phyloP scores from a whole-genome alignment of 163 green algal genomes.

The Prototheca cutis region DNA sequence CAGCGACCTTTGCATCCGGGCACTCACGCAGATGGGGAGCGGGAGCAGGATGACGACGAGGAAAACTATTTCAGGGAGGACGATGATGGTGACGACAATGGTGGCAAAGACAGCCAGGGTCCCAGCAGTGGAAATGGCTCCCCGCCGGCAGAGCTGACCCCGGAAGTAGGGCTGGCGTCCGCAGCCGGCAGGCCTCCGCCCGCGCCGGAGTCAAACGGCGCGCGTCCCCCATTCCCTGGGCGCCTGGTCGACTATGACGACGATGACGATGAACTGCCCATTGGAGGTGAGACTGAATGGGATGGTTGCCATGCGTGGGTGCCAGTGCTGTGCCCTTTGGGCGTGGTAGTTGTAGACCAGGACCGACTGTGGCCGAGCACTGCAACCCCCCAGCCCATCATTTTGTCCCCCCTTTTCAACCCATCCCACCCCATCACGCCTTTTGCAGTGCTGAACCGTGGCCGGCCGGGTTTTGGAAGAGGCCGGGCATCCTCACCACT shows the following conservation, averaged over 20 bases:
- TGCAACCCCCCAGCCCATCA: too few relatives aligned
- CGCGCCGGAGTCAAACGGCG: not conserved
- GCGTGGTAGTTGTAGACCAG: too few relatives aligned
- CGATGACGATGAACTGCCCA: slow-evolving; percentile 13
- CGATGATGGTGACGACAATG: slow-evolving; percentile 21
- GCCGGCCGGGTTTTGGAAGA: not conserved
- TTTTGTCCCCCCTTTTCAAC: too few relatives aligned
- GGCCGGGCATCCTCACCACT: slow-evolving; percentile 10
- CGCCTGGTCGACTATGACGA: slow-evolving; percentile 1
- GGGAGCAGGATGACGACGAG: slow-evolving; percentile 26
- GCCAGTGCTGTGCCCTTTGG: too few relatives aligned
- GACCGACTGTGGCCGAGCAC: too few relatives aligned
- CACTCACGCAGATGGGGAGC: slow-evolving; percentile 12
- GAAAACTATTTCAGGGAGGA: slow-evolving; percentile 44
- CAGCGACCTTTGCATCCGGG: too few relatives aligned
- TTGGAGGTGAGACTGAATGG: slow-evolving; percentile 16
- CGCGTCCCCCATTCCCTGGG: not conserved
- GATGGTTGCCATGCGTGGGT: not conserved
- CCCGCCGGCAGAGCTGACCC: too few relatives aligned
- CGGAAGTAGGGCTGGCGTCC: too few relatives aligned
- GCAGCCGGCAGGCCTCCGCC: not conserved
- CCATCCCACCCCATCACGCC: too few relatives aligned
- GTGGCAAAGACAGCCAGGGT: too few relatives aligned
- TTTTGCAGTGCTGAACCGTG: slow-evolving; percentile 1
- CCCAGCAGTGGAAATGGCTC: too few relatives aligned